Evolutionary conservation across 2,329 filamentous ascomycete genomes (phyloP).

Genomic region (Sporothrix pseudoabietina): DNA sequence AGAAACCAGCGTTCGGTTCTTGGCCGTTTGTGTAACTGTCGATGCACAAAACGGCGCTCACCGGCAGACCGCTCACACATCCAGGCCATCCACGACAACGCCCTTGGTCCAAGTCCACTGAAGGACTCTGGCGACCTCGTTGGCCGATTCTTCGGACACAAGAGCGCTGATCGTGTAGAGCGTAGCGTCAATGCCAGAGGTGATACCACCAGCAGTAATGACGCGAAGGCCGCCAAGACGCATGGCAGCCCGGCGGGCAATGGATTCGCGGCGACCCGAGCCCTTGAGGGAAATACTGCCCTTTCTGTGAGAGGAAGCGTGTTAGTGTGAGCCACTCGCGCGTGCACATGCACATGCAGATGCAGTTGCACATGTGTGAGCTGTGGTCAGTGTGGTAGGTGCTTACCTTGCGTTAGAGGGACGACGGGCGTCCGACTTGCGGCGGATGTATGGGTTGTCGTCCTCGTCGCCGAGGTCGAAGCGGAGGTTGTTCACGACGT

Average conservation of each 20-base stretch:
- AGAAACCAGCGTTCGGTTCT: not conserved
- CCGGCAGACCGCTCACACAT: slow-evolving; percentile 59
- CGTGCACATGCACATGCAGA: not conserved
- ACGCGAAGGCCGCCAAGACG: slow-evolving; percentile 70
- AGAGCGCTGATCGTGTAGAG: slow-evolving; percentile 84
- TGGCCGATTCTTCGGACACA: slow-evolving; percentile 74
- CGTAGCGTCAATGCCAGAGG: slow-evolving; percentile 78
- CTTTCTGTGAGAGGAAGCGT: slow-evolving; percentile 56
- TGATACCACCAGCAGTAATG: slow-evolving; percentile 77
- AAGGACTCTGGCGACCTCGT: slow-evolving; percentile 72
- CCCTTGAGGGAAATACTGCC: slow-evolving; percentile 81
- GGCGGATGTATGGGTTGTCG: slow-evolving; percentile 80
- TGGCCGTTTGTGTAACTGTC: not conserved
- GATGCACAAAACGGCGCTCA: not conserved
- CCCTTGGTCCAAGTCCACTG: slow-evolving; percentile 88
- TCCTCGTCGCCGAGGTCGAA: slow-evolving; percentile 82
- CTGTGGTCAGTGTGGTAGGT: too few relatives aligned
- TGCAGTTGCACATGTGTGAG: not conserved
- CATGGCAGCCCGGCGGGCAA: slow-evolving; percentile 75
- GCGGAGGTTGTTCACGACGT: slow-evolving; percentile 88
- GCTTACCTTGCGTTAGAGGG: slow-evolving; percentile 63
- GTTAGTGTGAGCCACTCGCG: not conserved
- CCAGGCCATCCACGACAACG: slow-evolving; percentile 78
- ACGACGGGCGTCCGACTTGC: slow-evolving; percentile 68
- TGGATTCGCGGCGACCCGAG: slow-evolving; percentile 75